These are phyloP conservation scores for Tardiomyces depauwii DNA, from an alignment of 1,139 yeast species.

Conservation along the genomic window DNA sequence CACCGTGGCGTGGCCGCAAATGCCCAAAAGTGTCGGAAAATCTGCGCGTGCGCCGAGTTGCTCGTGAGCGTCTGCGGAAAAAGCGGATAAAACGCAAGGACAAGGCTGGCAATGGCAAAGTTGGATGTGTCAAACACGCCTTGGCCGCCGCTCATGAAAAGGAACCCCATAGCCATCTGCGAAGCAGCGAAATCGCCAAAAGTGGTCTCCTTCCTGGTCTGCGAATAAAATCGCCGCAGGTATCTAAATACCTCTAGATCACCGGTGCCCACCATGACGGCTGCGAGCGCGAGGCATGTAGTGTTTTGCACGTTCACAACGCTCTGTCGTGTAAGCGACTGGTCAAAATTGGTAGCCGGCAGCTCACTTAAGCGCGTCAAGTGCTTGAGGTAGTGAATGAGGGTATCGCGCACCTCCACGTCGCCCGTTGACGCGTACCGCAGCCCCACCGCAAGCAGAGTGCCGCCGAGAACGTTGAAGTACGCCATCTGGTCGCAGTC, in stretches of 20 bases:
- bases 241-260: slow-evolving; percentile 70
- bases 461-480: slow-evolving; percentile 64
- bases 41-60: slow-evolving; percentile 61
- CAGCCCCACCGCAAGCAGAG: slow-evolving; percentile 64
- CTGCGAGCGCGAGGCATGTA: slow-evolving; percentile 51
- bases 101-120: slow-evolving; percentile 60
- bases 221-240: slow-evolving; percentile 56
- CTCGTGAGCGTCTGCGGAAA: slow-evolving; percentile 37
- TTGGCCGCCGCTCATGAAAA: slow-evolving; percentile 89
- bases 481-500: slow-evolving; percentile 57
- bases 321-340: slow-evolving; percentile 45
- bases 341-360: slow-evolving; percentile 42
- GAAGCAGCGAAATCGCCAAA: slow-evolving; percentile 74
- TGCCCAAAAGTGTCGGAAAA: slow-evolving; percentile 87
- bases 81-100: slow-evolving; percentile 66
- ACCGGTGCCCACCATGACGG: slow-evolving; percentile 88
- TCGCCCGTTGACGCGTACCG: slow-evolving; percentile 66
- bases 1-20: slow-evolving; percentile 76
- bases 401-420: slow-evolving; percentile 40
- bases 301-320: slow-evolving; percentile 49
- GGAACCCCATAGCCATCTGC: slow-evolving; percentile 75
- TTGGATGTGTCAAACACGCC: slow-evolving; percentile 60
- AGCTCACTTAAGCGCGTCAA: slow-evolving; percentile 44
- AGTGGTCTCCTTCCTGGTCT: slow-evolving; percentile 35
- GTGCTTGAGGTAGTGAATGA: slow-evolving; percentile 53